These are phyloP conservation scores for Candida tammaniensis DNA, from an alignment of 805 yeast species.

Conservation along the genomic window DNA sequence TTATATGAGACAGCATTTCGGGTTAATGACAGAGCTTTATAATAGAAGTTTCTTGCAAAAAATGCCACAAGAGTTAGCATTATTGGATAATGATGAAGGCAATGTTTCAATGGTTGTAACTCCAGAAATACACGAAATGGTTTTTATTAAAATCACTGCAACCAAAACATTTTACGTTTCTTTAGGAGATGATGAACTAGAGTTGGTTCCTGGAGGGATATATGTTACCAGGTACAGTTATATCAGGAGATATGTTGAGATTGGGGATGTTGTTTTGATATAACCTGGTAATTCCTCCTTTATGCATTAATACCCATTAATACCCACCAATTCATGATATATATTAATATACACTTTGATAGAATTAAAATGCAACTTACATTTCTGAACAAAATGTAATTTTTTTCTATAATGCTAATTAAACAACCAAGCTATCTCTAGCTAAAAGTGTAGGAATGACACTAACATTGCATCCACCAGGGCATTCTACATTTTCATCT, in stretches of 20 bases:
- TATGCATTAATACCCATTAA: neutral
- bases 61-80: constrained; percentile 67
- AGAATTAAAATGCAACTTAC: no score
- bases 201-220: constrained; percentile 62
- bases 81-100: constrained; percentile 64
- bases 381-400: no score
- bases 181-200: constrained; percentile 35
- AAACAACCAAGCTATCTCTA: no score
- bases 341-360: neutral
- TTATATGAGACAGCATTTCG: constrained; percentile 69
- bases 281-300: constrained; percentile 9
- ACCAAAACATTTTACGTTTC: constrained; percentile 23
- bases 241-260: constrained; percentile 28
- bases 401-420: no score
- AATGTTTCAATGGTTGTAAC: constrained; percentile 68
- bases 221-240: constrained; percentile 69
- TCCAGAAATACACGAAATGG: constrained; percentile 77
- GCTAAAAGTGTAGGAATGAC: no score
- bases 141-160: constrained; percentile 58
- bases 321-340: neutral
- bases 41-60: constrained; percentile 61
- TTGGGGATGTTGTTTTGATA: constrained; percentile 39
- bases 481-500: constrained; percentile 67
- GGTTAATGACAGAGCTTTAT: constrained; percentile 62
- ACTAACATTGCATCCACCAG: constrained; percentile 61